Percentiles rank a stretch among this genome's conserved stretches.
Evolutionary conservation across 768 basidiomycete species (phyloP).

Genomic region (Holtermannia corniformis): DNA sequence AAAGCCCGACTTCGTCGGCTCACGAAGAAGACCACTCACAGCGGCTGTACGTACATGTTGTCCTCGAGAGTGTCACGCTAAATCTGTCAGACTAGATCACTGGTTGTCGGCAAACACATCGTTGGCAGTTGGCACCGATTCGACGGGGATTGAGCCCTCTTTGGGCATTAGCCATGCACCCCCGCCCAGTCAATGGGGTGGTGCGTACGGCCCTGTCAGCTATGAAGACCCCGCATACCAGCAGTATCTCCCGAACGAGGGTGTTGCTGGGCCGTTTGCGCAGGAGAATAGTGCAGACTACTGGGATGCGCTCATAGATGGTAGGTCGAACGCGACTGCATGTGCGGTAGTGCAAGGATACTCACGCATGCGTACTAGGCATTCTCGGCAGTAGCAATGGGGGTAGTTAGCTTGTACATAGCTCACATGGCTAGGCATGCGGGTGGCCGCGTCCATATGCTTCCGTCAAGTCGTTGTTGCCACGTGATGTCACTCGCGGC

Average conservation of each 20-base stretch:
- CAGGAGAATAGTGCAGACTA: slow-evolving; percentile 36
- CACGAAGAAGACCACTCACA: slow-evolving; percentile 41
- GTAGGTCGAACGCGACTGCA: slow-evolving; percentile 16
- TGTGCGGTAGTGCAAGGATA: neutral
- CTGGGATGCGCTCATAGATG: slow-evolving; percentile 41
- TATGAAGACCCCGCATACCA: slow-evolving; percentile 12
- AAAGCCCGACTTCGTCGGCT: slow-evolving; percentile 16
- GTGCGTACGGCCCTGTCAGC: no score
- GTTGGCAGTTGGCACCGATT: slow-evolving; percentile 29
- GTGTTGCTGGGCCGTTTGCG: slow-evolving; percentile 4
- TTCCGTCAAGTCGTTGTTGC: no score
- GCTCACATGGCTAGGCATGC: neutral
- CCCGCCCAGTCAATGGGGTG: neutral
- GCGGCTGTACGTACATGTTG: slow-evolving; percentile 23
- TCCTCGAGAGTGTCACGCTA: neutral
- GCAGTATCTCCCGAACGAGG: slow-evolving; percentile 1
- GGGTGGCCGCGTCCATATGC: neutral
- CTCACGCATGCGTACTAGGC: neutral
- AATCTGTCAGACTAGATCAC: slow-evolving; percentile 29
- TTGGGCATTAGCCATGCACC: slow-evolving; percentile 3
- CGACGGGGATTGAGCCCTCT: slow-evolving; percentile 13
- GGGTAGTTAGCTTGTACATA: no score
- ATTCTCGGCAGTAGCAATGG: neutral
- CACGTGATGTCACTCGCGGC: no score
- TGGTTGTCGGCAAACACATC: slow-evolving; percentile 38